Conservation (phyloP, 2,329 filamentous ascomycete genomes). For the Anthostomella pinea region DNA sequence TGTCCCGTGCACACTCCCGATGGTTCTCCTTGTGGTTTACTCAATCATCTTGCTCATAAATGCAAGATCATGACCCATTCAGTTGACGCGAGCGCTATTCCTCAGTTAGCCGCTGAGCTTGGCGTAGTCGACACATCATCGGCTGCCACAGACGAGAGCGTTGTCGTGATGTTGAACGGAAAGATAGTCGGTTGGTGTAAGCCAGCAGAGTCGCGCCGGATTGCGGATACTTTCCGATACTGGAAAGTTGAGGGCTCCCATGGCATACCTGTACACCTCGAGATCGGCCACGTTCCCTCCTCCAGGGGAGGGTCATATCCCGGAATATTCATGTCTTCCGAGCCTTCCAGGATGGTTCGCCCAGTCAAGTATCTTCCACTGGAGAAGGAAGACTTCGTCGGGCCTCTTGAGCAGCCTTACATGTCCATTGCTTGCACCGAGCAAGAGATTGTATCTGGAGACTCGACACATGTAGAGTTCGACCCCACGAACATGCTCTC, state of each 20-base stretch:
- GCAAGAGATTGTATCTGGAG: slow-evolving; percentile 79
- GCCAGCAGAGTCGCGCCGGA: slow-evolving; percentile 74
- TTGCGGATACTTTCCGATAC: slow-evolving; percentile 83
- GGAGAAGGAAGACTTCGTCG: slow-evolving; percentile 82
- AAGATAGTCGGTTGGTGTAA: slow-evolving; percentile 87
- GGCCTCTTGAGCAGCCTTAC: slow-evolving; percentile 93
- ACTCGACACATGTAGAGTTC: slow-evolving; percentile 91
- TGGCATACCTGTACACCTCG: slow-evolving; percentile 76
- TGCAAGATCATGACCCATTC: slow-evolving; percentile 80
- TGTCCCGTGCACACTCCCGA: slow-evolving; percentile 98
- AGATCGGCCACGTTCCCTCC: slow-evolving; percentile 87
- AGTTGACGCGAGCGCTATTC: slow-evolving; percentile 72
- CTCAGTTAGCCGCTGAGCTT: slow-evolving; percentile 71
- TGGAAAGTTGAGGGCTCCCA: slow-evolving; percentile 93
- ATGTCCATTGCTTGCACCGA: slow-evolving; percentile 97
- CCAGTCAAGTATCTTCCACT: slow-evolving; percentile 90
- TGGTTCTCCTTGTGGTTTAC: slow-evolving; percentile 87
- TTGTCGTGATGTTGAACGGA: slow-evolving; percentile 88
- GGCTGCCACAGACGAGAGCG: slow-evolving; percentile 76
- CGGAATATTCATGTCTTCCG: slow-evolving; percentile 89
- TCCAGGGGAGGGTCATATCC: slow-evolving; percentile 94
- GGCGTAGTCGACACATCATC: slow-evolving; percentile 75
- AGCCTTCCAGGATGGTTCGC: slow-evolving; percentile 80
- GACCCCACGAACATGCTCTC: slow-evolving; percentile 96
- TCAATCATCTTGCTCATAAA: slow-evolving; percentile 95